These are phyloP conservation scores for Vanilla planifolia DNA, from an alignment of 106 monocot genomes.

Conservation along the genomic window DNA sequence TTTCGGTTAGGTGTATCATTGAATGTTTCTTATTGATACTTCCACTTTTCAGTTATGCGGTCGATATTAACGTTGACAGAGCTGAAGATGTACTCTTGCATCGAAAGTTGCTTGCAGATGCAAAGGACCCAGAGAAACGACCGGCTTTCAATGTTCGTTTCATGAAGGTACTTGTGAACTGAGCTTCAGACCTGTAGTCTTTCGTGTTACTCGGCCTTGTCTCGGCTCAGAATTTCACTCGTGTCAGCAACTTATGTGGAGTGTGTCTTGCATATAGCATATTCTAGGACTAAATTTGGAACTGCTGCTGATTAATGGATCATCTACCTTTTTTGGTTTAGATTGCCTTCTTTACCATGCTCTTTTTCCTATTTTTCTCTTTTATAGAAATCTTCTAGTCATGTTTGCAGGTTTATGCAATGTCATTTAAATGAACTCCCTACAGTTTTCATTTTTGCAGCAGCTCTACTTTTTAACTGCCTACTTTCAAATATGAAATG, in stretches of 20 bases:
- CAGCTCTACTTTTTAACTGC: background rate
- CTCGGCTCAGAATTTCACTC: background rate
- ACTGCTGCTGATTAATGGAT: background rate
- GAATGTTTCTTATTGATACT: background rate
- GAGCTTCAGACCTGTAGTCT: background rate
- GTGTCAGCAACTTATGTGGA: too few species aligned
- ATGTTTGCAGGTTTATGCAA: background rate
- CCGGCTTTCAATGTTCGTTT: slow-evolving; percentile 75
- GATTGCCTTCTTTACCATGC: background rate
- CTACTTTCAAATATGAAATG: too few species aligned
- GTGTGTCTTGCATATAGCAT: too few species aligned
- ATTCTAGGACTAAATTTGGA: background rate
- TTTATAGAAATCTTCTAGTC: background rate
- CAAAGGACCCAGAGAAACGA: slow-evolving; percentile 55
- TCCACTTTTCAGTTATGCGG: slow-evolving; percentile 30
- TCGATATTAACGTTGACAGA: slow-evolving; percentile 67
- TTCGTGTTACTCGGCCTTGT: background rate
- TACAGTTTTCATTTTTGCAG: background rate
- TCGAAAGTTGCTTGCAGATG: slow-evolving; percentile 56
- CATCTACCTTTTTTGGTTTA: background rate
- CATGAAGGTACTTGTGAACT: slow-evolving; percentile 38
- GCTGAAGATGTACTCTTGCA: slow-evolving; percentile 83
- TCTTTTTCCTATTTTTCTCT: background rate
- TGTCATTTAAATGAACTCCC: background rate
- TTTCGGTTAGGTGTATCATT: background rate